Conservation (phyloP, 2,329 filamentous ascomycete species). For the Dactylellina haptotyla region DNA sequence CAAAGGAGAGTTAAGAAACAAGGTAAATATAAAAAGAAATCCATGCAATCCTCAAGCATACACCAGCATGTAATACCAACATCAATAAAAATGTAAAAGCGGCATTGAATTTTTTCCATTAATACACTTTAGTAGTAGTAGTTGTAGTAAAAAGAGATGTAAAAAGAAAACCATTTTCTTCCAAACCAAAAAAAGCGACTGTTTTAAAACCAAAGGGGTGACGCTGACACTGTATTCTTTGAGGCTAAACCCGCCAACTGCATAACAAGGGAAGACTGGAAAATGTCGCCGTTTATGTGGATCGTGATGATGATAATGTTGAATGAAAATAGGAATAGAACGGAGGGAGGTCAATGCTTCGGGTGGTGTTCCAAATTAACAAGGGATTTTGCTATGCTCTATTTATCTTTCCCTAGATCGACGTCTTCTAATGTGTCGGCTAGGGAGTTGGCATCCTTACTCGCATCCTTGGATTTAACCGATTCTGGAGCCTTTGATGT, state of each 20-base stretch:
- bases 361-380: not conserved
- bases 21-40: constrained; percentile 12
- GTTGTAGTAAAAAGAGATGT: constrained; percentile 9
- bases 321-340: not conserved
- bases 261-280: constrained; percentile 3
- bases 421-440: constrained; percentile 46
- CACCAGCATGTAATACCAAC: constrained; percentile 49
- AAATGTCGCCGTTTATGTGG: constrained; percentile 11
- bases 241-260: constrained; percentile 26
- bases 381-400: constrained; percentile 20
- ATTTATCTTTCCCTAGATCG: constrained; percentile 51
- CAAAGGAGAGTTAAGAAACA: not conserved
- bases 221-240: constrained; percentile 53
- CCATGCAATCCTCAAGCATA: constrained; percentile 41
- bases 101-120: constrained; percentile 35
- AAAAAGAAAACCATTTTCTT: constrained; percentile 7
- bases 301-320: constrained; percentile 1
- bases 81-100: constrained; percentile 17
- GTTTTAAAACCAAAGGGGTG: constrained; percentile 8
- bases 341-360: not conserved
- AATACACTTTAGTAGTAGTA: constrained; percentile 47
- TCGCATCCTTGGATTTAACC: constrained; percentile 32
- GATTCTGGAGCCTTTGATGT: constrained; percentile 59
- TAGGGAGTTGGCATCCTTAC: constrained; percentile 25
- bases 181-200: constrained; percentile 7